phyloP scores from a whole-genome alignment of 345 rosid species.

The Linum tenue region DNA sequence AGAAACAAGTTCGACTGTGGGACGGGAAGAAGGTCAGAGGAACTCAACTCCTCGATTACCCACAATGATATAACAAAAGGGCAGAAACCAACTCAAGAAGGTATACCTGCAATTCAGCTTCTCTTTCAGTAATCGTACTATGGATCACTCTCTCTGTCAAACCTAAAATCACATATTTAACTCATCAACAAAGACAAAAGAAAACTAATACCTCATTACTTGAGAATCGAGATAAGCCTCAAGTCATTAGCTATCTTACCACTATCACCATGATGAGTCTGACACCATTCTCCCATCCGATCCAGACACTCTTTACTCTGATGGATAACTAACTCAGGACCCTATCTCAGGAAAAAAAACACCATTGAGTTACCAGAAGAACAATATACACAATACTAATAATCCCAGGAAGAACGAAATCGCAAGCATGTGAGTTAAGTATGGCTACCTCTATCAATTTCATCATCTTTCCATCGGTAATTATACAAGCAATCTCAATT shows the following conservation, averaged over 20 bases:
- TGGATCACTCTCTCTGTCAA: slow-evolving; percentile 67
- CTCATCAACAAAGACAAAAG: slow-evolving; percentile 5
- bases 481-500: slow-evolving; percentile 88
- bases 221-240: slow-evolving; percentile 7
- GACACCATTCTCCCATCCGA: slow-evolving; percentile 90
- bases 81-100: no score
- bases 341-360: slow-evolving; percentile 33
- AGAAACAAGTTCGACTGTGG: not conserved
- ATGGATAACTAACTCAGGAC: slow-evolving; percentile 86
- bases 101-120: slow-evolving; percentile 80
- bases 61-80: no score
- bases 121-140: slow-evolving; percentile 57
- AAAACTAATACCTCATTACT: not conserved
- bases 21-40: no score
- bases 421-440: no score
- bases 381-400: not conserved
- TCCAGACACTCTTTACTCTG: slow-evolving; percentile 68
- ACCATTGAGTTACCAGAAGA: not conserved
- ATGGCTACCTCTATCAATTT: slow-evolving; percentile 61
- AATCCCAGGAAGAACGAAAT: not conserved
- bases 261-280: slow-evolving; percentile 72
- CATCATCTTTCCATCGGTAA: slow-evolving; percentile 68
- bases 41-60: not conserved
- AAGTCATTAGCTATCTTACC: slow-evolving; percentile 36
- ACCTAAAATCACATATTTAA: slow-evolving; percentile 33